A percentile compares a stretch with the other conserved stretches of the same genome.
Evolutionary conservation across 169 alveolate species (phyloP).

Genomic region (Perkinsus chesapeaki): DNA sequence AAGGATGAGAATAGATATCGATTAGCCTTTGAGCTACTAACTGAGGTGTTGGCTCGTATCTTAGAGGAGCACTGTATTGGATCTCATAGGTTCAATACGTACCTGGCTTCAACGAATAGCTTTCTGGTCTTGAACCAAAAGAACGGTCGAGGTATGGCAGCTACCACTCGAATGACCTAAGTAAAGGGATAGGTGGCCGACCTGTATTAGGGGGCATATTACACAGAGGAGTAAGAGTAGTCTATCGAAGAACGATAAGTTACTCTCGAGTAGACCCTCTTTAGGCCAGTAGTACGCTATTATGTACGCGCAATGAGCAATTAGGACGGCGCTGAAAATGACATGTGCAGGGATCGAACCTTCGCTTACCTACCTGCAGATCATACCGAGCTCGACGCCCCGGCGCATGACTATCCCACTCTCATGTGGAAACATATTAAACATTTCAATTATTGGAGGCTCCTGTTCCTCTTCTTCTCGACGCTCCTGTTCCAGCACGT

Average conservation of each 20-base stretch:
- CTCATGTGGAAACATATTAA: slow-evolving; percentile 8
- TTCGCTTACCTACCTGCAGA: neutral
- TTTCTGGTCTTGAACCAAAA: slow-evolving; percentile 10
- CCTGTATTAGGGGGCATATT: neutral
- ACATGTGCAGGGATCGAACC: neutral
- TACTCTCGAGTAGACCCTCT: neutral
- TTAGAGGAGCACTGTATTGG: neutral
- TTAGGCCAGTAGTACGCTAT: neutral
- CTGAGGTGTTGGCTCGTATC: slow-evolving; percentile 13
- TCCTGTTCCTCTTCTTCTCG: neutral
- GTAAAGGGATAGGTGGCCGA: neutral
- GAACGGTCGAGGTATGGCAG: slow-evolving; percentile 10
- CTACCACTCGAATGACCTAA: neutral
- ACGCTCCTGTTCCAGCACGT: neutral
- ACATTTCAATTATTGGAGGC: neutral
- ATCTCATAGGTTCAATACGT: too few relatives aligned
- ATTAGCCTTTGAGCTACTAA: neutral
- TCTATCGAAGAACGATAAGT: neutral
- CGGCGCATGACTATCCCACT: slow-evolving; percentile 8
- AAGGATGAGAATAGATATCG: neutral
- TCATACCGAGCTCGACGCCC: slow-evolving; percentile 7
- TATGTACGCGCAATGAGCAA: neutral
- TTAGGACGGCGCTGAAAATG: neutral
- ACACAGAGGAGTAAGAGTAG: neutral
- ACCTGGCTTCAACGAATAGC: neutral